These are phyloP conservation scores for Cymbidium sinense DNA, from an alignment of 106 monocot species.

Conservation along the genomic window DNA sequence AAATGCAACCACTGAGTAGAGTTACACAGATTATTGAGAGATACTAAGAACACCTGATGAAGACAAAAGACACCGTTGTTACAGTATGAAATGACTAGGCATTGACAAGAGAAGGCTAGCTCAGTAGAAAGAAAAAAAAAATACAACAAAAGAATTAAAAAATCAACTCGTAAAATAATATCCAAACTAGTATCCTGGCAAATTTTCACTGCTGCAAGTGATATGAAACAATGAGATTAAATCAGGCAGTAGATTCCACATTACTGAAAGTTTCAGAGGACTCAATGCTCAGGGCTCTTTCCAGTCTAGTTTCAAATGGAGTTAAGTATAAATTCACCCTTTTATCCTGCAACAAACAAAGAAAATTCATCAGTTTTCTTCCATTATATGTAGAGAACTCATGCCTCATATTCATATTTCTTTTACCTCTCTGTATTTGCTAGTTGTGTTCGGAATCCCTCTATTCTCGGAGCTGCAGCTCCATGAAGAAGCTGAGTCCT, in stretches of 20 bases:
- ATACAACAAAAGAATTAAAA: neutral
- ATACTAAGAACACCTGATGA: neutral
- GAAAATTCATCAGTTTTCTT: neutral
- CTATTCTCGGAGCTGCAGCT: constrained; percentile 15
- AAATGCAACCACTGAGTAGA: neutral
- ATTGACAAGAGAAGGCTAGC: neutral
- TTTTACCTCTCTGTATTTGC: constrained; percentile 68
- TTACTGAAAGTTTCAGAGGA: neutral
- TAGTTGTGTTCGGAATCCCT: constrained; percentile 68
- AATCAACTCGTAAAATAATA: neutral
- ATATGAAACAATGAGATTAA: neutral
- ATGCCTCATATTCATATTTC: neutral
- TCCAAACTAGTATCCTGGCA: neutral
- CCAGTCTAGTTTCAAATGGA: constrained; percentile 58
- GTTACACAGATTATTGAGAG: neutral
- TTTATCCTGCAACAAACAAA: constrained; percentile 36
- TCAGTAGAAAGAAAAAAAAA: neutral
- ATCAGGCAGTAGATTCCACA: neutral
- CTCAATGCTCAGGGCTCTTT: constrained; percentile 37
- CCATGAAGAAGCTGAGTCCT: constrained; percentile 2
- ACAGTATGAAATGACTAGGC: neutral
- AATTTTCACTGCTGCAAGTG: neutral
- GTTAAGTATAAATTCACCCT: constrained; percentile 59
- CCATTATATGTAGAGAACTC: neutral
- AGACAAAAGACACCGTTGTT: neutral